Conservation (phyloP, 2,329 filamentous ascomycete species). For the Coniochaeta sp. region DNA sequence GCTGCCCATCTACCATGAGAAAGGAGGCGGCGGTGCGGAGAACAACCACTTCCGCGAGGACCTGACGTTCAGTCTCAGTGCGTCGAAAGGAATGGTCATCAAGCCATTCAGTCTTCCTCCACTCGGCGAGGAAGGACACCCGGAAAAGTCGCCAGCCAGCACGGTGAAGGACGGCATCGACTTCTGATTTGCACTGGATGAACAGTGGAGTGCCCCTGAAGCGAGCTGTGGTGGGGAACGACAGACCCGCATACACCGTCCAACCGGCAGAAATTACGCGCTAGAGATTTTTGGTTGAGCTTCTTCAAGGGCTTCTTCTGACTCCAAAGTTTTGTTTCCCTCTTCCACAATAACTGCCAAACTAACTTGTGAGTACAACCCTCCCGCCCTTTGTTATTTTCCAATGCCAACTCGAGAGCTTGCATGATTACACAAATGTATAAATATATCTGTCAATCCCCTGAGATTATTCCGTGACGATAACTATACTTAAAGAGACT, state of each 20-base stretch:
- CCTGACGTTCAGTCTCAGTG: constrained; percentile 82
- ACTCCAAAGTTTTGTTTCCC: background rate
- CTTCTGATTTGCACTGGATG: constrained; percentile 43
- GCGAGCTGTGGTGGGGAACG: background rate
- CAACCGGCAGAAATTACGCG: background rate
- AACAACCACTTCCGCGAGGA: constrained; percentile 69
- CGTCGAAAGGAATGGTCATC: constrained; percentile 72
- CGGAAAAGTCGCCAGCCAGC: constrained; percentile 34
- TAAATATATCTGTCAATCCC: constrained; percentile 54
- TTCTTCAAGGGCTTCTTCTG: background rate
- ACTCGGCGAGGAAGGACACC: constrained; percentile 61
- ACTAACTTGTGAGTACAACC: background rate
- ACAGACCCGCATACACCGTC: background rate
- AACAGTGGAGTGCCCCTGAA: background rate
- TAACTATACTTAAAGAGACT: constrained; percentile 14
- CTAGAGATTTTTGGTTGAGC: constrained; percentile 1
- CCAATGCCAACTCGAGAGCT: constrained; percentile 9
- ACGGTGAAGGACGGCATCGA: constrained; percentile 64
- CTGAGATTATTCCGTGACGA: constrained; percentile 40
- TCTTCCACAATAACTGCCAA: background rate
- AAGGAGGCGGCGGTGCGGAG: constrained; percentile 69
- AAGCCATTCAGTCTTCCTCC: constrained; percentile 87
- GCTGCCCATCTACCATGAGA: constrained; percentile 79
- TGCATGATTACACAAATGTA: constrained; percentile 40
- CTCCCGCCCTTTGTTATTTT: background rate